Evolutionary conservation across 768 basidiomycete species (phyloP).

Genomic region (Daedaleopsis sinensis): DNA sequence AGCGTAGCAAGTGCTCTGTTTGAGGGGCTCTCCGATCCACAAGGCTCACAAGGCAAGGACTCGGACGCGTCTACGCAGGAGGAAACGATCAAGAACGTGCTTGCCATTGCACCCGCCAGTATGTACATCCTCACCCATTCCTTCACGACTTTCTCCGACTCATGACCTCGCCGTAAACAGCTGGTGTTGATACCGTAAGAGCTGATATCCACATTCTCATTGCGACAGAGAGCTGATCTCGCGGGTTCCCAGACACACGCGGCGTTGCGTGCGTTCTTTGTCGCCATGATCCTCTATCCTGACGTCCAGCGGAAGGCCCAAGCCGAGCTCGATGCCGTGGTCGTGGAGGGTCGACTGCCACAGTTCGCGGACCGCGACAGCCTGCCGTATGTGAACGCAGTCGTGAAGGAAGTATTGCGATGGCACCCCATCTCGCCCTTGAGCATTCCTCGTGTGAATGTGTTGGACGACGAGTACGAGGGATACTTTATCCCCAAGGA

Average conservation of each 20-base stretch:
- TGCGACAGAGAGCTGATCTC: too few relatives aligned
- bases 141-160: background rate
- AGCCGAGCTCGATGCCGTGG: constrained; percentile 41
- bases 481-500: constrained; percentile 10
- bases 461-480: constrained; percentile 5
- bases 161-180: background rate
- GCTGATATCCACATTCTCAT: too few relatives aligned
- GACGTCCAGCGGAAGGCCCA: constrained; percentile 36
- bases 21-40: background rate
- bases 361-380: constrained; percentile 23
- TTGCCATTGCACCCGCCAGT: background rate
- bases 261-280: constrained; percentile 19
- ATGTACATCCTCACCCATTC: background rate
- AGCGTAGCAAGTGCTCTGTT: background rate
- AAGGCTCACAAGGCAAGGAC: background rate
- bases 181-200: background rate
- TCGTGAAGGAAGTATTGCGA: constrained; percentile 33
- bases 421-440: constrained; percentile 19
- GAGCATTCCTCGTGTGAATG: constrained; percentile 1
- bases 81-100: background rate
- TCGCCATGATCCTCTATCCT: constrained; percentile 31
- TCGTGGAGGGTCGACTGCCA: constrained; percentile 35
- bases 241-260: constrained; percentile 12
- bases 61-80: background rate
- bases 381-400: constrained; percentile 33